phyloP scores from a whole-genome alignment of 2,329 filamentous ascomycete species.

The Sphaceloma murrayae region DNA sequence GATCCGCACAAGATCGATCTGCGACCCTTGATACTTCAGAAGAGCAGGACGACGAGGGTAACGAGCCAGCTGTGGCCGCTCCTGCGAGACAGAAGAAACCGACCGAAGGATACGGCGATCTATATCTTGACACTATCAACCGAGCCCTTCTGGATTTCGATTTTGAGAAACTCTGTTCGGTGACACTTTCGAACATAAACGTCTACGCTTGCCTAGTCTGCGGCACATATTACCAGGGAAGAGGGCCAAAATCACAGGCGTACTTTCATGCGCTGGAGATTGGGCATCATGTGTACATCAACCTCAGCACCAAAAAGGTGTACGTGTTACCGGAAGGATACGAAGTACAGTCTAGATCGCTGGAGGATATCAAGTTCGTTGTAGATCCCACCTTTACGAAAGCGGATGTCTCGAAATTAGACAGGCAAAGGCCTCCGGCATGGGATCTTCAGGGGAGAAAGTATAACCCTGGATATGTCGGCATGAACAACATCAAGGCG shows the following conservation, averaged over 20 bases:
- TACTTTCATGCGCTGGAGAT: slow-evolving; percentile 96
- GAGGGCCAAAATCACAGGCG: slow-evolving; percentile 86
- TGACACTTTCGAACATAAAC: slow-evolving; percentile 95
- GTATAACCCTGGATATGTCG: slow-evolving; percentile 90
- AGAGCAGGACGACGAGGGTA: slow-evolving; percentile 27
- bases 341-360: slow-evolving; percentile 84
- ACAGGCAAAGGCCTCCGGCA: slow-evolving; percentile 53
- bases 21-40: slow-evolving; percentile 31
- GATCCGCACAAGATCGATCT: slow-evolving; percentile 30
- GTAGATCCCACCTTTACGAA: slow-evolving; percentile 81
- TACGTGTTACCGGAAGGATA: slow-evolving; percentile 94
- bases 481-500: slow-evolving; percentile 99
- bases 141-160: slow-evolving; percentile 91
- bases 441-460: slow-evolving; percentile 75
- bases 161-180: slow-evolving; percentile 95
- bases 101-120: slow-evolving; percentile 80
- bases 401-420: slow-evolving; percentile 69
- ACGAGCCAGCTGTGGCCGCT: slow-evolving; percentile 31
- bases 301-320: slow-evolving; percentile 85
- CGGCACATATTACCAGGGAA: slow-evolving; percentile 93
- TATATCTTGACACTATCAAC: slow-evolving; percentile 96
- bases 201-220: slow-evolving; percentile 96
- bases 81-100: slow-evolving; percentile 64
- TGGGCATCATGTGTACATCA: slow-evolving; percentile 95
- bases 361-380: slow-evolving; percentile 97